phyloP scores from a whole-genome alignment of 306 rosid species.

The Quercus bicolor region DNA sequence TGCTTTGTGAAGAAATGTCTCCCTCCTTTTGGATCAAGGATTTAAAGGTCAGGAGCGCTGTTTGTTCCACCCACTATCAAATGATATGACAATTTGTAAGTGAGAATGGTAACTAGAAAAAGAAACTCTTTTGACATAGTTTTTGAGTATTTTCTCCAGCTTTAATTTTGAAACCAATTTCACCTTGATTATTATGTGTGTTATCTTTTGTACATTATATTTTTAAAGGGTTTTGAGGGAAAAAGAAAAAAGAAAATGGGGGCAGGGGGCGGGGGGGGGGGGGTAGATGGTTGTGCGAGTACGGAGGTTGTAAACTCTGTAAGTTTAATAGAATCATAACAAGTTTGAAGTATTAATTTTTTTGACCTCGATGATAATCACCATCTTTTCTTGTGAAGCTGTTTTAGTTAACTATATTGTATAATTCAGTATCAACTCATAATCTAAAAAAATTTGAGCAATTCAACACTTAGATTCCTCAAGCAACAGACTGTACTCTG shows the following conservation, averaged over 20 bases:
- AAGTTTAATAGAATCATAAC: not conserved
- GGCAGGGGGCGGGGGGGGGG: too few relatives aligned
- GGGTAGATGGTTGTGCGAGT: too few relatives aligned
- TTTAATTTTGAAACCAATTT: not conserved
- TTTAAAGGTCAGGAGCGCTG: slow-evolving; percentile 67
- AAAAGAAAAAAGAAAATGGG: too few relatives aligned
- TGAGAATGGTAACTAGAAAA: slow-evolving; percentile 14
- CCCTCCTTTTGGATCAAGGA: slow-evolving; percentile 81
- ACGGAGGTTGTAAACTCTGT: not conserved
- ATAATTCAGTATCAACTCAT: too few relatives aligned
- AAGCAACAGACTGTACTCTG: too few relatives aligned
- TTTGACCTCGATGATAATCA: not conserved
- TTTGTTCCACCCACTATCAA: slow-evolving; percentile 90
- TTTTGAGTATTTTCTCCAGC: not conserved
- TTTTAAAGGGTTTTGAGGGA: not conserved
- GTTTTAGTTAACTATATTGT: not conserved
- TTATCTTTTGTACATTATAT: not conserved
- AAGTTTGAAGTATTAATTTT: not conserved
- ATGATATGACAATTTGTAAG: slow-evolving; percentile 90
- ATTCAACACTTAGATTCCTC: too few relatives aligned
- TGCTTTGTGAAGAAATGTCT: slow-evolving; percentile 66
- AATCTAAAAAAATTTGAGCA: too few relatives aligned
- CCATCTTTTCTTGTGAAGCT: not conserved
- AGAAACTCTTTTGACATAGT: not conserved
- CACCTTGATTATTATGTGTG: not conserved